Percentiles rank a stretch among this genome's conserved stretches.
Conservation (phyloP, 306 rosid genomes). For the Quercus robur region DNA sequence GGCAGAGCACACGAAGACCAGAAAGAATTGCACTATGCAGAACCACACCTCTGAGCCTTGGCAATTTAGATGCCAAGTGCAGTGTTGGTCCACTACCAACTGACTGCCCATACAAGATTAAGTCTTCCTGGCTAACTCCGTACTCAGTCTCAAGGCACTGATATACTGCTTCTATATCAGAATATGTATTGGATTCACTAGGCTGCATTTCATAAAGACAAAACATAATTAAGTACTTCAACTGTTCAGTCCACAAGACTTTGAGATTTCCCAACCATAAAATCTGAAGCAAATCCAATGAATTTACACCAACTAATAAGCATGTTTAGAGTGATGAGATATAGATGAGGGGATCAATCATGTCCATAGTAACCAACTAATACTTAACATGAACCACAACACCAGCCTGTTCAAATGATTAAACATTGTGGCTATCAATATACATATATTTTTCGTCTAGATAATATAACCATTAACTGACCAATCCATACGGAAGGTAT, state of each 20-base stretch:
- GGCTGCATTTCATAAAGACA: slow-evolving; percentile 58
- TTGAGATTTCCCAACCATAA: neutral
- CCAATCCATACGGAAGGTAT: neutral
- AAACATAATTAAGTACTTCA: neutral
- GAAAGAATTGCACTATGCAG: slow-evolving; percentile 96
- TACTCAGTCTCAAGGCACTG: slow-evolving; percentile 88
- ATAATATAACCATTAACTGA: neutral
- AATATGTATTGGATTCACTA: slow-evolving; percentile 88
- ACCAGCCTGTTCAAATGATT: slow-evolving; percentile 11
- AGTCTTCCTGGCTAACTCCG: slow-evolving; percentile 94
- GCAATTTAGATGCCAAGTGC: slow-evolving; percentile 93
- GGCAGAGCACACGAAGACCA: slow-evolving; percentile 92
- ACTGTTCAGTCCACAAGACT: neutral
- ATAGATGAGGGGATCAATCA: neutral
- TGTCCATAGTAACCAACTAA: neutral
- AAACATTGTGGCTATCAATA: neutral
- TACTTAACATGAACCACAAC: neutral
- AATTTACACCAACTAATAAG: neutral
- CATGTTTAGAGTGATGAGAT: neutral
- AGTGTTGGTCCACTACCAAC: slow-evolving; percentile 98
- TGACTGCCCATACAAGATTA: slow-evolving; percentile 94
- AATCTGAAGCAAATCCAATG: neutral
- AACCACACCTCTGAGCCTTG: slow-evolving; percentile 90
- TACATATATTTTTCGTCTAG: neutral
- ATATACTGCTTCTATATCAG: slow-evolving; percentile 95